A percentile compares a stretch with the other conserved stretches of the same genome.
These are phyloP conservation scores for Naganishia kalamii DNA, from an alignment of 768 basidiomycete species.

Conservation along the genomic window DNA sequence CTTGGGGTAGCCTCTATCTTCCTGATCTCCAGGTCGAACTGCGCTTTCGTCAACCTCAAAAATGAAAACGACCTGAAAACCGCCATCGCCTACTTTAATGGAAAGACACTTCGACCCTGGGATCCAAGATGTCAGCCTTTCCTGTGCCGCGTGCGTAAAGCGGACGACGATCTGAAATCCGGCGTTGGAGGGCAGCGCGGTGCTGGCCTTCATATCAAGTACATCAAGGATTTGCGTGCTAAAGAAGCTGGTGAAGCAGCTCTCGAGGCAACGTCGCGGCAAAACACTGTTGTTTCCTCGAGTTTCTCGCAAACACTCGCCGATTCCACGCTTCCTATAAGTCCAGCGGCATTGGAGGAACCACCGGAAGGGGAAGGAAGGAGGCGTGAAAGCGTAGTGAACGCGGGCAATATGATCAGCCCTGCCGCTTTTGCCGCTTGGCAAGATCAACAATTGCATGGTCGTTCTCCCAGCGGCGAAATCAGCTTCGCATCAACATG, in stretches of 20 bases:
- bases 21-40: conserved; percentile 87
- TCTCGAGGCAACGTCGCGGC: background rate
- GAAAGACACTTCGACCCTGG: conserved; percentile 59
- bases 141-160: conserved; percentile 73
- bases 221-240: conserved; percentile 59
- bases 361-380: conserved; percentile 42
- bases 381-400: conserved; percentile 28
- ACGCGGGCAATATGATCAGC: background rate
- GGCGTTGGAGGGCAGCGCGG: conserved; percentile 90
- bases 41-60: conserved; percentile 86
- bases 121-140: conserved; percentile 70
- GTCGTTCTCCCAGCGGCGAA: conserved; percentile 8
- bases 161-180: conserved; percentile 76
- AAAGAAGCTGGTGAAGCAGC: conserved; percentile 45
- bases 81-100: conserved; percentile 70
- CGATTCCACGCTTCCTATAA: background rate
- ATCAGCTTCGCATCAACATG: conserved; percentile 69
- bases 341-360: conserved; percentile 25
- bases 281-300: background rate
- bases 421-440: conserved; percentile 22
- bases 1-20: conserved; percentile 77
- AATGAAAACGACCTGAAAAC: conserved; percentile 57
- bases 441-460: conserved; percentile 13
- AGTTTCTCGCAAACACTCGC: background rate
- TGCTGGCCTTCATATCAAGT: conserved; percentile 71